phyloP scores from a whole-genome alignment of 164 flowering plant species.

The Vitis cinerea region DNA sequence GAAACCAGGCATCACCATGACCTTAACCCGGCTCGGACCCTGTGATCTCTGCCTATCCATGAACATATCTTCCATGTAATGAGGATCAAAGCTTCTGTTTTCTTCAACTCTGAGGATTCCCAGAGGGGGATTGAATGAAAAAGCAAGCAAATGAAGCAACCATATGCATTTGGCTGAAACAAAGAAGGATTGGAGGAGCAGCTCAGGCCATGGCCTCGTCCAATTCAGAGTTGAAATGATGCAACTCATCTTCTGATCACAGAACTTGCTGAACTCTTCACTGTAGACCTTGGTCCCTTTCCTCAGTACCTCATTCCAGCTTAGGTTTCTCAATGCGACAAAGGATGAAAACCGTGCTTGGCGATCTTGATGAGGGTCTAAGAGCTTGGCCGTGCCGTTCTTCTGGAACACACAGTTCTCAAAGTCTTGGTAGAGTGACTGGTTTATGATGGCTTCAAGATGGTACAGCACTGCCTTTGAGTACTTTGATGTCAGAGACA shows the following conservation, averaged over 20 bases:
- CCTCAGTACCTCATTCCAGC: constrained; percentile 89
- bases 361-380: constrained; percentile 76
- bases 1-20: constrained; percentile 97
- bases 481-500: constrained; percentile 56
- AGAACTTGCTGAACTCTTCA: constrained; percentile 88
- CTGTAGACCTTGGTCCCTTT: constrained; percentile 93
- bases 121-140: constrained; percentile 73
- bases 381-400: constrained; percentile 62
- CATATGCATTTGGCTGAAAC: constrained; percentile 90
- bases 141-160: constrained; percentile 91
- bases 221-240: constrained; percentile 65
- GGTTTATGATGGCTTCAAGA: constrained; percentile 83
- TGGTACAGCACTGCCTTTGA: constrained; percentile 73
- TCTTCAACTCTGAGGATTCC: constrained; percentile 78
- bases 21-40: constrained; percentile 58
- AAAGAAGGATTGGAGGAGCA: constrained; percentile 84
- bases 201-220: constrained; percentile 92
- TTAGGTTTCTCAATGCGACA: constrained; percentile 68
- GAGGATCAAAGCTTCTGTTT: constrained; percentile 63
- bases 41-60: constrained; percentile 51
- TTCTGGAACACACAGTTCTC: constrained; percentile 79
- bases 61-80: constrained; percentile 80
- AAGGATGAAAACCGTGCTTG: constrained; percentile 66
- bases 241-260: constrained; percentile 92
- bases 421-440: constrained; percentile 78